Evolutionary conservation across 768 basidiomycete species (phyloP).

Genomic region (Naganishia friedmannii): DNA sequence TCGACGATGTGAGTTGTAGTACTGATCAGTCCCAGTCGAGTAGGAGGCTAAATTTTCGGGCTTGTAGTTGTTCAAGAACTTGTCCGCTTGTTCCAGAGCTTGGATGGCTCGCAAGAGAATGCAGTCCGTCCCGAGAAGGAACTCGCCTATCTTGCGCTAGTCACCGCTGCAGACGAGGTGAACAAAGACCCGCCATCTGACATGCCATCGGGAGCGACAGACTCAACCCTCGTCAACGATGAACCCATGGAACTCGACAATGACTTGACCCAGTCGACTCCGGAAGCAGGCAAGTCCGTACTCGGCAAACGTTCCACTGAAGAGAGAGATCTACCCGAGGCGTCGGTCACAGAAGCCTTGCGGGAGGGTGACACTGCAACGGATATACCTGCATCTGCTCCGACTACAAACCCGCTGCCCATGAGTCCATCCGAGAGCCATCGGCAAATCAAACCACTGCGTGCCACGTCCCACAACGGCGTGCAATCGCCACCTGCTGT

Average conservation of each 20-base stretch:
- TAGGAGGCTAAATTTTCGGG: not conserved
- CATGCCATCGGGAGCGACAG: not conserved
- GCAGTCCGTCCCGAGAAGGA: slow-evolving; percentile 47
- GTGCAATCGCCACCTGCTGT: not conserved
- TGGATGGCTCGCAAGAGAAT: slow-evolving; percentile 12
- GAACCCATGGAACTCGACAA: slow-evolving; percentile 8
- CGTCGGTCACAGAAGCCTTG: not conserved
- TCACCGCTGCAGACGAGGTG: slow-evolving; percentile 29
- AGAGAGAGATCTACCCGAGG: slow-evolving; percentile 40
- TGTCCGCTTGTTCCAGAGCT: slow-evolving; percentile 29
- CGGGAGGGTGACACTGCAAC: not conserved
- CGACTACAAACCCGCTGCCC: not conserved
- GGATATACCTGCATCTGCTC: not conserved
- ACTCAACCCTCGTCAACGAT: slow-evolving; percentile 35
- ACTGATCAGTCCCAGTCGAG: slow-evolving; percentile 40
- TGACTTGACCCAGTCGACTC: slow-evolving; percentile 2
- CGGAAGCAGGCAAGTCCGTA: slow-evolving; percentile 28
- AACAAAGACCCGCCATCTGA: slow-evolving; percentile 10
- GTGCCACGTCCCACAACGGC: not conserved
- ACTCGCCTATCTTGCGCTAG: slow-evolving; percentile 47
- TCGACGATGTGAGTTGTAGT: slow-evolving; percentile 41
- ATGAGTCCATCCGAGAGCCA: not conserved
- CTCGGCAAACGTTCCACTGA: slow-evolving; percentile 48
- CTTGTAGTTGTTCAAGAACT: slow-evolving; percentile 31
- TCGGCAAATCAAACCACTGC: not conserved